Conservation (phyloP, 106 monocot species). For the Narthecium ossifragum region DNA sequence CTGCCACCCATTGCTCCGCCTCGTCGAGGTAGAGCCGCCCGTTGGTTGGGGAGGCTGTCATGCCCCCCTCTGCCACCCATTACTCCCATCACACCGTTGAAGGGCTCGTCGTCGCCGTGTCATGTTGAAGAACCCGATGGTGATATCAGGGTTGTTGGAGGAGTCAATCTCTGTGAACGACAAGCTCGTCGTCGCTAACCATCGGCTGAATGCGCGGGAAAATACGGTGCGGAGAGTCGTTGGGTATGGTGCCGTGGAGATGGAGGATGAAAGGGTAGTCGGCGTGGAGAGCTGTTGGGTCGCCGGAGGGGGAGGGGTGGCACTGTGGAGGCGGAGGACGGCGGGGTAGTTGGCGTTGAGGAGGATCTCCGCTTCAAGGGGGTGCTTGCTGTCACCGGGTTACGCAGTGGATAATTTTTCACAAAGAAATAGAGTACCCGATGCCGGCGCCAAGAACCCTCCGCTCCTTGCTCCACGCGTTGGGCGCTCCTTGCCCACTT, state of each 20-base stretch:
- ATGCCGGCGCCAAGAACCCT: too few relatives aligned
- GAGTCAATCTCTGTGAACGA: conserved; percentile 35
- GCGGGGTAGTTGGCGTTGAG: too few relatives aligned
- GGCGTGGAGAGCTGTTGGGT: conserved; percentile 64
- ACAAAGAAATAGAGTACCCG: too few relatives aligned
- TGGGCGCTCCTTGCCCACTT: too few relatives aligned
- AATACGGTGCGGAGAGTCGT: conserved; percentile 45
- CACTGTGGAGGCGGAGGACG: too few relatives aligned
- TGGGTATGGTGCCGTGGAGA: conserved; percentile 21
- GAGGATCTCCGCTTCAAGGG: too few relatives aligned
- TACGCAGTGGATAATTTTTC: too few relatives aligned
- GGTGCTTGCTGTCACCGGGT: too few relatives aligned
- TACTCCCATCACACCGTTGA: conserved; percentile 75
- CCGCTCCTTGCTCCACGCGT: too few relatives aligned
- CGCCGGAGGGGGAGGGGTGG: conserved; percentile 60
- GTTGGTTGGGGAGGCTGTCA: conserved; percentile 85
- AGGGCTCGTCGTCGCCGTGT: conserved; percentile 88
- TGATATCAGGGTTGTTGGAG: conserved; percentile 40
- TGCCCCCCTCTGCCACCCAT: conserved; percentile 85
- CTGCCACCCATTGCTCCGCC: conserved; percentile 68
- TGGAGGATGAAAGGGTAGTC: conserved; percentile 28
- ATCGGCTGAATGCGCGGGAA: conserved; percentile 60
- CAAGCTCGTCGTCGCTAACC: conserved; percentile 56
- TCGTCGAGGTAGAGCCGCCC: conserved; percentile 86
- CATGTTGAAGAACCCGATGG: conserved; percentile 64